These are phyloP conservation scores for Clohesyomyces aquaticus DNA, from an alignment of 495 filamentous ascomycete species.

Conservation along the genomic window DNA sequence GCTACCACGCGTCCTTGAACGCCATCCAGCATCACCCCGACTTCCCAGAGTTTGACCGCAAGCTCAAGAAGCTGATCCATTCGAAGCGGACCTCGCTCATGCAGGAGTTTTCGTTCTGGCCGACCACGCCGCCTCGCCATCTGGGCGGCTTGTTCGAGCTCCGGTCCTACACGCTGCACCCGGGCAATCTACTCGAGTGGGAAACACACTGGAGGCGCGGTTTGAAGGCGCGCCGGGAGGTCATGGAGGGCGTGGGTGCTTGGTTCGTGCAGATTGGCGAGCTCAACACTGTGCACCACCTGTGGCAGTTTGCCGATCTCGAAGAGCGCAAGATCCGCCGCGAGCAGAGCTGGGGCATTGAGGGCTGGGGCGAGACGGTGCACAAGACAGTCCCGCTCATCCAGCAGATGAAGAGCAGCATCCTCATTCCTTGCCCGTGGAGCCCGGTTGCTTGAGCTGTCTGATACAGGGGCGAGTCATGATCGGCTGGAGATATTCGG, in stretches of 20 bases:
- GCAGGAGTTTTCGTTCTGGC: slow-evolving; percentile 99
- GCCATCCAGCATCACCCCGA: slow-evolving; percentile 77
- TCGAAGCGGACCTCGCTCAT: slow-evolving; percentile 88
- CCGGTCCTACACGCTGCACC: slow-evolving; percentile 94
- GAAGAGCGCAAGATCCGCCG: slow-evolving; percentile 89
- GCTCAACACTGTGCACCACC: slow-evolving; percentile 94
- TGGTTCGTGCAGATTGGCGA: slow-evolving; percentile 99
- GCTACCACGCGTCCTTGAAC: slow-evolving; percentile 90
- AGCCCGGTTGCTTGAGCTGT: slow-evolving; percentile 73
- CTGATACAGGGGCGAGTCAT: neutral
- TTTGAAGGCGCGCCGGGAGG: slow-evolving; percentile 83
- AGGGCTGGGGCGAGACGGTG: slow-evolving; percentile 97
- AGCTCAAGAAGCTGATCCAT: slow-evolving; percentile 78
- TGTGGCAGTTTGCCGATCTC: slow-evolving; percentile 97
- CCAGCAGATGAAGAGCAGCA: slow-evolving; percentile 91
- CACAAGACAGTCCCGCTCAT: slow-evolving; percentile 98
- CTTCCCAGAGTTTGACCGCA: slow-evolving; percentile 77
- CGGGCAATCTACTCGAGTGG: slow-evolving; percentile 95
- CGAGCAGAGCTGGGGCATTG: slow-evolving; percentile 93
- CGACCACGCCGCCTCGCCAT: slow-evolving; percentile 84
- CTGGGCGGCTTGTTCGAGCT: slow-evolving; percentile 95
- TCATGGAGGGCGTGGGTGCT: slow-evolving; percentile 98
- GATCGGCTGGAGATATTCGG: neutral
- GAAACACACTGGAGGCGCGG: slow-evolving; percentile 98
- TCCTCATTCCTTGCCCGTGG: slow-evolving; percentile 95